Evolutionary conservation across 495 filamentous ascomycete genomes (phyloP).

Genomic region (Penicillium steckii): DNA sequence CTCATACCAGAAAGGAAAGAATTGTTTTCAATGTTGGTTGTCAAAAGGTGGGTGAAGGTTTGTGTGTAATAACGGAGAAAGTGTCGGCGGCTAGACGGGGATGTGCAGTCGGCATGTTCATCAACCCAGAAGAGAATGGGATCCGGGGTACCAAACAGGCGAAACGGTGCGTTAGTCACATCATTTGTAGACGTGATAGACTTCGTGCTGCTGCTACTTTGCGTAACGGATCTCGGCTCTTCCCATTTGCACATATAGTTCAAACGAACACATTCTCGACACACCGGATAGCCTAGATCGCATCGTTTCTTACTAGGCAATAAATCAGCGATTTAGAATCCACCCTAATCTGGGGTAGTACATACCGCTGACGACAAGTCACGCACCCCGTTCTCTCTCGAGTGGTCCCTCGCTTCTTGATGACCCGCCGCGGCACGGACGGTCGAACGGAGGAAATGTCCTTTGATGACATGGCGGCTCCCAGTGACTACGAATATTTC

Average conservation of each 20-base stretch:
- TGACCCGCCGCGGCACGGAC: constrained; percentile 4
- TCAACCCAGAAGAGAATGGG: constrained; percentile 14
- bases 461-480: constrained; percentile 1
- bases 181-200: not conserved
- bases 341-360: not conserved
- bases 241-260: constrained; percentile 17
- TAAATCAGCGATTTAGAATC: not conserved
- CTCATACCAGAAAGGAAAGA: constrained; percentile 11
- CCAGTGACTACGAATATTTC: not conserved
- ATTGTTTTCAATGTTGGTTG: constrained; percentile 17
- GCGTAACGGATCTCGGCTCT: constrained; percentile 1
- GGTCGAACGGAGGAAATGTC: not conserved
- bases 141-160: constrained; percentile 4
- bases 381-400: constrained; percentile 15
- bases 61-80: constrained; percentile 16
- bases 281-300: constrained; percentile 14
- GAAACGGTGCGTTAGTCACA: not conserved
- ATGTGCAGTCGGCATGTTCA: constrained; percentile 12
- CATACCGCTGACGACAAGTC: constrained; percentile 15
- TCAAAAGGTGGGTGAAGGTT: constrained; percentile 12
- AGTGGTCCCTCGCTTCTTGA: constrained; percentile 12
- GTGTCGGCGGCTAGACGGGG: constrained; percentile 10
- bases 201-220: not conserved
- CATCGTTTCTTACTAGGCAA: constrained; percentile 10
- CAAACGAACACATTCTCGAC: constrained; percentile 12